Evolutionary conservation across 2,329 filamentous ascomycete genomes (phyloP), one percentile per base, ranked within the genome.

Genomic region (Paraphoma chrysanthemicola): DNA sequence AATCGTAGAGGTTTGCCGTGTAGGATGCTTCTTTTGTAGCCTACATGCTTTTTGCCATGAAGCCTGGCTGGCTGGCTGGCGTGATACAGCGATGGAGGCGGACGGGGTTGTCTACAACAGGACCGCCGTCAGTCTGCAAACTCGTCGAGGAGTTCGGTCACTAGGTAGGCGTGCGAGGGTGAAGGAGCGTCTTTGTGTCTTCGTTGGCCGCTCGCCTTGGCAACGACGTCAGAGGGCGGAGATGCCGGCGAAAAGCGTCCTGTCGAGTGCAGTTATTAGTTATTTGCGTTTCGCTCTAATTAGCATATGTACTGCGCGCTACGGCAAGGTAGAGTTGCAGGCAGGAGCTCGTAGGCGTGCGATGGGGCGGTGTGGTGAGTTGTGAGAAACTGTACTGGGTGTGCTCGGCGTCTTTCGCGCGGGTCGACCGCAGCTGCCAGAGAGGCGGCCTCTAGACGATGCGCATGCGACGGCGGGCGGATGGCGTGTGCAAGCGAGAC

Each of bases 151-250:
- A 77, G 55, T 78, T 78, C 51, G 80, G 79, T 52, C 79, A 79
- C 18, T 79, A 81, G 38, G 80, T 81, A 51, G 80, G 80, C 9
- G 80, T 82, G 64, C 81, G 79, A 45, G 80, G 80, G 49, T 78
- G 74, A 60, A 77, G 73, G 68, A 71, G 68, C 62, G 68, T 61
- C 71, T 80, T 79, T 74, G 76, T 77, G 62, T n/a, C n/a, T n/a
- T n/a, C n/a, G n/a, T n/a, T 67, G 66, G 64, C 64, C 57, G 70
- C 61, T 70, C 54, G 71, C 60, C 72, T 74, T 75, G 67, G 71
- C 72, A 63, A 68, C 69, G 56, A 73, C 67, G 72, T 77, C 72
- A 70, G 77, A 76, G 48, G 77, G 72, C 54, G 79, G 79, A 52
- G 76, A 79, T 51, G 77, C 78, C 53, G 80, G 80, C 47, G 78